These are phyloP conservation scores for Exophiala aquamarina DNA, from an alignment of 2,329 filamentous ascomycete genomes.

Conservation along the genomic window DNA sequence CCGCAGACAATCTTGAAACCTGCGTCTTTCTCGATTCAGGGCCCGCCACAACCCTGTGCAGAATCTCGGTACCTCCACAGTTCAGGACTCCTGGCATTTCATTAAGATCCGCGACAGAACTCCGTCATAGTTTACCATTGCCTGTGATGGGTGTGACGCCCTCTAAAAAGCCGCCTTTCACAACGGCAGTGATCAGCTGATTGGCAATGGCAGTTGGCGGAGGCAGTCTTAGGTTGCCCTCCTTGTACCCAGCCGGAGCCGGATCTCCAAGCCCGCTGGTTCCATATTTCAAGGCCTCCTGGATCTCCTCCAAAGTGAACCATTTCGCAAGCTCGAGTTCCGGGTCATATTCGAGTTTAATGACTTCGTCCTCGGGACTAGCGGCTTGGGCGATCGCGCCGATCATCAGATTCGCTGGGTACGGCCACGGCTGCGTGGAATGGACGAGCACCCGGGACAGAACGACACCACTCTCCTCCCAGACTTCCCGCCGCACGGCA, in stretches of 20 bases:
- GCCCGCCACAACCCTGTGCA: too few relatives aligned
- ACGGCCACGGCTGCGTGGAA: slow-evolving; percentile 84
- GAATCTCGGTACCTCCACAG: too few relatives aligned
- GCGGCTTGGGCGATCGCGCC: slow-evolving; percentile 81
- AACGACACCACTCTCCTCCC: slow-evolving; percentile 78
- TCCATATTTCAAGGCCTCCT: slow-evolving; percentile 68
- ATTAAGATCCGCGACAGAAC: too few relatives aligned
- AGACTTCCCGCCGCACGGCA: slow-evolving; percentile 78
- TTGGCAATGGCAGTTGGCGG: slow-evolving; percentile 90
- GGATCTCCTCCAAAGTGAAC: slow-evolving; percentile 79
- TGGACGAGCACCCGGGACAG: slow-evolving; percentile 79
- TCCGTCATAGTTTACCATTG: neutral
- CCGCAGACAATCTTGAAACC: too few relatives aligned
- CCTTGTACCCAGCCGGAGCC: slow-evolving; percentile 66
- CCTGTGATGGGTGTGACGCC: slow-evolving; percentile 51
- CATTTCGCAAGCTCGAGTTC: slow-evolving; percentile 89
- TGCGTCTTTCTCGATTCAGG: too few relatives aligned
- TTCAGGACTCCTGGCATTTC: too few relatives aligned
- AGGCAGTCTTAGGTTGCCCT: slow-evolving; percentile 77
- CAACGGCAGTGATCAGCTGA: slow-evolving; percentile 77
- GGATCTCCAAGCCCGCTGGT: slow-evolving; percentile 66
- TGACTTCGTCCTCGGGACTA: slow-evolving; percentile 73
- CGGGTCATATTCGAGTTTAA: slow-evolving; percentile 82
- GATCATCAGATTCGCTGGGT: slow-evolving; percentile 82
- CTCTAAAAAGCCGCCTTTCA: slow-evolving; percentile 66